Evolutionary conservation across 1,284 basidiomycete genomes (phyloP), one percentile per base, ranked within the genome.

Genomic region (Ustilago tritici): DNA sequence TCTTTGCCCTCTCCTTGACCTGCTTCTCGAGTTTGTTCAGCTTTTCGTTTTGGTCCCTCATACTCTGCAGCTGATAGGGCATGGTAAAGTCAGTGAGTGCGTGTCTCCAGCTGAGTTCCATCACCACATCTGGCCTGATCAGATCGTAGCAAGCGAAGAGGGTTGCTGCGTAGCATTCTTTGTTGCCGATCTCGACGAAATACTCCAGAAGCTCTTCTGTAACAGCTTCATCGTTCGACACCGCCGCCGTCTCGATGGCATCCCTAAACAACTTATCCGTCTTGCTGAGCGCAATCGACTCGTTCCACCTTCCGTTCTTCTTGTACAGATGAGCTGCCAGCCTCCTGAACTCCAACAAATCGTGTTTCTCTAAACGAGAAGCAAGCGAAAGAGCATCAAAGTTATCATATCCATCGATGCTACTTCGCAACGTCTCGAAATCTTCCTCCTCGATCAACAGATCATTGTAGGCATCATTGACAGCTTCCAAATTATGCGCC

Each of bases 401-500:
- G 88, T 97, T 98, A 88, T 98, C 95, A 84, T 96, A 95, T 86
- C 94, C 95, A 87, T 98, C 95, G 75, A 99, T 95, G 28, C 93
- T 95, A 85, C 95, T 95, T 14, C 97, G 92, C 10, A 99, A 90
- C 1, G 95, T 98, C 87, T 96, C 95, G 88, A 95, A 95, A 87
- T 99, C 96, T 87, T 99, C 97, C 87, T 99, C 97, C 87, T 99
- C 97, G 75, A 99, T 98, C 63, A 99, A 89, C 38, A 99, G 88
- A 82, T 95, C 93, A 85, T 98, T 97, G 89, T 96, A 98, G 4
- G 95, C 95, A 79, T 97, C 95, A 85, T 99, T 99, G 84, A 99
- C 95, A 19, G 95, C 94, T 82, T 95, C 93, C 56, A 99, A 90
- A 87, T 99, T 98, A 84, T 96, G 90, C 84, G 93, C 92, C 89